Percentiles rank a stretch among this genome's conserved stretches.
Conservation (phyloP, 2,329 filamentous ascomycete species). For the Curvularia sp. region DNA sequence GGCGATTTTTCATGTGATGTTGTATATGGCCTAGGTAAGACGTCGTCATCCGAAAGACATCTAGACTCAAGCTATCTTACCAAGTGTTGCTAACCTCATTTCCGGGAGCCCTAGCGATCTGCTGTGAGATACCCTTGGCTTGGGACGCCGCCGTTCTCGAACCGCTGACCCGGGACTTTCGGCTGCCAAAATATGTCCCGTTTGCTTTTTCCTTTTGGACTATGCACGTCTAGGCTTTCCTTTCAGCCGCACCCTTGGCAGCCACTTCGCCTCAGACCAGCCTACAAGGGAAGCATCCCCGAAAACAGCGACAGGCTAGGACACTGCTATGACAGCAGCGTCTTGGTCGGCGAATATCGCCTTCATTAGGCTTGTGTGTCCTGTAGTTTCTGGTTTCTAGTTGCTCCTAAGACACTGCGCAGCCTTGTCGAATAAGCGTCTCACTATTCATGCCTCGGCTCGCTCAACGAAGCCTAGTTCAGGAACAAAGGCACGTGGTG, state of each 20-base stretch:
- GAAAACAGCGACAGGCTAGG: not conserved
- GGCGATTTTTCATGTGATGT: not conserved
- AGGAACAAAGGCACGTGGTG: not conserved
- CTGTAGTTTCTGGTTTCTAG: not conserved
- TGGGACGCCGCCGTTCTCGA: not conserved
- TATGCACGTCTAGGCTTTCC: not conserved
- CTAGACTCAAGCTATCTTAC: not conserved
- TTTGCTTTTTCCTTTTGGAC: not conserved
- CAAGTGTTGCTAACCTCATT: not conserved
- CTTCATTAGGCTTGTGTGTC: not conserved
- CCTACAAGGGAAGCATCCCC: not conserved
- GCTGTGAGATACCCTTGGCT: not conserved
- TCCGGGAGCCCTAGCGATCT: not conserved
- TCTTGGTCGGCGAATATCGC: not conserved
- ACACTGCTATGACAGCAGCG: not conserved
- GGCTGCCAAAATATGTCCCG: not conserved
- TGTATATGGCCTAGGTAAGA: not conserved
- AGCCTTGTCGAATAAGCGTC: not conserved
- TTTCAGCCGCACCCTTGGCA: slow-evolving; percentile 1
- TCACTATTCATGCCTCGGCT: not conserved
- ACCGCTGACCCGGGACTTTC: not conserved
- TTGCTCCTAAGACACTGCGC: not conserved
- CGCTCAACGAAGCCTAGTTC: not conserved
- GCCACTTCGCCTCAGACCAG: not conserved
- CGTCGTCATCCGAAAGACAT: not conserved